Base-by-base conservation (phyloP, 140 eudicot species). In the Stevia rebaudiana region DNA sequence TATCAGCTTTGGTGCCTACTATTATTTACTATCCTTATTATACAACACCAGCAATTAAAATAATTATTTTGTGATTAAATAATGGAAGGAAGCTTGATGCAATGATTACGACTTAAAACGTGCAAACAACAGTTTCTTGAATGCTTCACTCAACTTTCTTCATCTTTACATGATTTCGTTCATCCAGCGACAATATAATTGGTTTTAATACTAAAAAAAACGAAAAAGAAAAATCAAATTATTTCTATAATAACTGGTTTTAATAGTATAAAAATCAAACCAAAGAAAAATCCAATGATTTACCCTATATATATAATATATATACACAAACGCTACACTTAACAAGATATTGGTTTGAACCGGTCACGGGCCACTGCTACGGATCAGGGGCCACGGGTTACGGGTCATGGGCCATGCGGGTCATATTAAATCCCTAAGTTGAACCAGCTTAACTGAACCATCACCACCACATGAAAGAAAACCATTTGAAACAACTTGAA, bases 381-480 rank as follows among this genome's bases (percentile, higher is more conserved):
- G n/a, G n/a, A n/a, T n/a, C n/a, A n/a, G n/a, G n/a, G n/a, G 13
- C 10, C 8, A 37, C 19, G 51, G 6, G 19, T n/a, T 6, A 43
- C 17, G 19, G 50, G 50, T 2, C 48, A 55, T 4, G 21, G 18
- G 28, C 42, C 16, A 51, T 6, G 60, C 1, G 49, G 23, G 36
- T 60, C 56, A 72, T 28, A 72, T 21, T 40, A 52, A 42, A 70
- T 70, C 83, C 56, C 71, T 64, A 51, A 89, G 82, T 72, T 76
- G 75, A 67, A 83, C 79, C 67, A 76, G 52, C 70, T 88, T 92
- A 51, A 92, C 98, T 3, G 81, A 68, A 66, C 98, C 96, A 73
- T 92, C 98, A 56, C 95, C 96, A 36, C 98, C 98, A 74, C 98
- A 92, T 23, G 95, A 71, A 67, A 92, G 87, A 71, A 92, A 92